A percentile compares a stretch with the other conserved stretches of the same genome.
Conservation (phyloP, 2,329 filamentous ascomycete species). For the Aaosphaeria arxii region DNA sequence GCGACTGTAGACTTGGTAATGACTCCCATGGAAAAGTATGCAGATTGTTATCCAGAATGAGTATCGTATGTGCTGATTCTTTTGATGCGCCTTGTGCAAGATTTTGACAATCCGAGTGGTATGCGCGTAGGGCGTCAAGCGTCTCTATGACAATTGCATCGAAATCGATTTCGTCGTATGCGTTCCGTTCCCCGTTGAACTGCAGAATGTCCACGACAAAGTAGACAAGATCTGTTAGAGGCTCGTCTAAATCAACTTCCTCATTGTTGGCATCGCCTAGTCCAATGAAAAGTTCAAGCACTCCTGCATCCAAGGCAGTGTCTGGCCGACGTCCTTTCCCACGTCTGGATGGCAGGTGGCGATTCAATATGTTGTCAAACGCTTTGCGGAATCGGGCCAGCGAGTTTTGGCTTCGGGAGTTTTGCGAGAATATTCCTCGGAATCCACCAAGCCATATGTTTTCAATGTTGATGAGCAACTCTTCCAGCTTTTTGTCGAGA, state of each 20-base stretch:
- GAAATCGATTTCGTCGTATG: constrained; percentile 97
- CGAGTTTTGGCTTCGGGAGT: constrained; percentile 59
- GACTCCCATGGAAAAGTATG: constrained; percentile 97
- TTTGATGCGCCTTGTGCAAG: constrained; percentile 27
- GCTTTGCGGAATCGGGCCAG: constrained; percentile 73
- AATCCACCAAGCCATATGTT: constrained; percentile 95
- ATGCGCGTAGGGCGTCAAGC: constrained; percentile 76
- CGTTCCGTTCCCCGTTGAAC: constrained; percentile 93
- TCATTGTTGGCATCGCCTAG: constrained; percentile 70
- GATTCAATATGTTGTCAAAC: constrained; percentile 76
- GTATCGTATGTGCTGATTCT: constrained; percentile 66
- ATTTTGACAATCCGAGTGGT: constrained; percentile 56
- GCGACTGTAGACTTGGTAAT: constrained; percentile 74
- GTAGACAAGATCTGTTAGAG: constrained; percentile 87
- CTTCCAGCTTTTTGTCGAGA: constrained; percentile 72
- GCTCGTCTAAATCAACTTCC: constrained; percentile 76
- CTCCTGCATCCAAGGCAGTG: constrained; percentile 59
- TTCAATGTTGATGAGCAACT: constrained; percentile 81
- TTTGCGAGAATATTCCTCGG: constrained; percentile 85
- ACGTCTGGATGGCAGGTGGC: constrained; percentile 79
- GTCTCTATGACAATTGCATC: constrained; percentile 87
- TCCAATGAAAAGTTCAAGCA: constrained; percentile 85
- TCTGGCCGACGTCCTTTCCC: constrained; percentile 52
- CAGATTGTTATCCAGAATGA: constrained; percentile 87
- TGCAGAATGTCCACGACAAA: constrained; percentile 96